A percentile compares a stretch with the other conserved stretches of the same genome.
phyloP scores from a whole-genome alignment of 2,329 filamentous ascomycete species.

The Diaporthe ampelina region DNA sequence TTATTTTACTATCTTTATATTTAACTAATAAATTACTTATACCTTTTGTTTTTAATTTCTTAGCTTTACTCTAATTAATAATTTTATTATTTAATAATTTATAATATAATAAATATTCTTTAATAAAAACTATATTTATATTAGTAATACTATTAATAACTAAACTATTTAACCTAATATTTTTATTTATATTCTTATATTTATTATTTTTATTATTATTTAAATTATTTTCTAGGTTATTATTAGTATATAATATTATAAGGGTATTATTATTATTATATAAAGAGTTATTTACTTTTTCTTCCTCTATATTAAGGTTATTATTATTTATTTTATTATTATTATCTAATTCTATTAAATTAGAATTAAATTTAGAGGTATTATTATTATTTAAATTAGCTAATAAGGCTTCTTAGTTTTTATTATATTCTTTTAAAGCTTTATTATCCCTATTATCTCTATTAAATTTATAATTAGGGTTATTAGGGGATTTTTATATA shows the following conservation, averaged over 20 bases:
- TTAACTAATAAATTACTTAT: neutral
- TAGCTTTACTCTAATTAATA: neutral
- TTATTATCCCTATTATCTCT: neutral
- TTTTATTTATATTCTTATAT: too few species aligned
- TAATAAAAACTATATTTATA: too few species aligned
- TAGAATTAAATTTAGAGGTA: neutral
- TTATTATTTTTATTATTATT: neutral
- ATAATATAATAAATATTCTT: too few species aligned
- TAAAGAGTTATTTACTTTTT: neutral
- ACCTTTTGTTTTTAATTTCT: neutral
- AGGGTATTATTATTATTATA: neutral
- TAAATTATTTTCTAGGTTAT: neutral
- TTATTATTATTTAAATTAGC: neutral
- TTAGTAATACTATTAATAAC: too few species aligned
- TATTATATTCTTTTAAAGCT: neutral
- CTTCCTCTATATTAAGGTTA: neutral
- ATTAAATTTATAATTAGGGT: neutral
- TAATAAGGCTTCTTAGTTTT: neutral
- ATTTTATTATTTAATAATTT: neutral
- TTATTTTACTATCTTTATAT: conserved; percentile 11
- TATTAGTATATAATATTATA: neutral
- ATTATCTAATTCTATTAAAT: neutral
- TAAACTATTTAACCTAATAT: too few species aligned
- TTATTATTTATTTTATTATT: neutral
- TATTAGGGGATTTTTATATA: neutral